Percentiles rank a stretch among this genome's conserved stretches.
Evolutionary conservation across 176 grass and related monocot species (phyloP).

Genomic region (Triticum urartu): DNA sequence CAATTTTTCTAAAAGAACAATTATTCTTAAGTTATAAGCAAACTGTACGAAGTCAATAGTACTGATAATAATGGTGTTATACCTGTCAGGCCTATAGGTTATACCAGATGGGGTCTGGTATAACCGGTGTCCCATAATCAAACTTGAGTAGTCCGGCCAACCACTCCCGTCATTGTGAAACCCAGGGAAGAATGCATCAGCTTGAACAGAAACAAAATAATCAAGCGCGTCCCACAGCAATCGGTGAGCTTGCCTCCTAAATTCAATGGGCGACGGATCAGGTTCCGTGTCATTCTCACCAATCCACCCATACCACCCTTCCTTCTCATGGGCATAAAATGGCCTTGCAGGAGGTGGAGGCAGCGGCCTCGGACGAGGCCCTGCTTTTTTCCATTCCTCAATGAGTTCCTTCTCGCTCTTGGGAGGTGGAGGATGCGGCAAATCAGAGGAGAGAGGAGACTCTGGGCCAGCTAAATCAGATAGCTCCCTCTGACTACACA

Average conservation of each 20-base stretch:
- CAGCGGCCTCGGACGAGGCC: conserved; percentile 75
- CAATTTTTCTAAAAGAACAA: conserved; percentile 1
- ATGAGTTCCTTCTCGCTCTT: conserved; percentile 77
- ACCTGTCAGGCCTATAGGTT: conserved; percentile 97
- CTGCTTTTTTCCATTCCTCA: conserved; percentile 87
- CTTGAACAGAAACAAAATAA: conserved; percentile 91
- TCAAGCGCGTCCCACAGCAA: conserved; percentile 97
- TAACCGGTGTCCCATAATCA: conserved; percentile 93
- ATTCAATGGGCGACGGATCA: conserved; percentile 50
- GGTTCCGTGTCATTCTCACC: conserved; percentile 79
- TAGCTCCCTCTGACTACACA: conserved; percentile 69
- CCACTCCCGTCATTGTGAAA: conserved; percentile 84
- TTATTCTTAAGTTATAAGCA: not conserved
- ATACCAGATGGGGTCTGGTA: conserved; percentile 69
- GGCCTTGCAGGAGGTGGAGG: conserved; percentile 95
- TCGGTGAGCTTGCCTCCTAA: conserved; percentile 72
- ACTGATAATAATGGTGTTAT: conserved; percentile 28
- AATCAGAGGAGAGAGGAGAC: conserved; percentile 58
- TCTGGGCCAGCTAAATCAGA: conserved; percentile 79
- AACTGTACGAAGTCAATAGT: not conserved
- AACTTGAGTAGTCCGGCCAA: conserved; percentile 78
- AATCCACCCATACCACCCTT: conserved; percentile 99
- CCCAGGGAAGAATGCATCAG: conserved; percentile 96
- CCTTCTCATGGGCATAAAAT: conserved; percentile 91
- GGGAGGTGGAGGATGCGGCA: conserved; percentile 49